A percentile compares a stretch with the other conserved stretches of the same genome.
Conservation (phyloP, 805 yeast species). For the Myxozyma monticola region DNA sequence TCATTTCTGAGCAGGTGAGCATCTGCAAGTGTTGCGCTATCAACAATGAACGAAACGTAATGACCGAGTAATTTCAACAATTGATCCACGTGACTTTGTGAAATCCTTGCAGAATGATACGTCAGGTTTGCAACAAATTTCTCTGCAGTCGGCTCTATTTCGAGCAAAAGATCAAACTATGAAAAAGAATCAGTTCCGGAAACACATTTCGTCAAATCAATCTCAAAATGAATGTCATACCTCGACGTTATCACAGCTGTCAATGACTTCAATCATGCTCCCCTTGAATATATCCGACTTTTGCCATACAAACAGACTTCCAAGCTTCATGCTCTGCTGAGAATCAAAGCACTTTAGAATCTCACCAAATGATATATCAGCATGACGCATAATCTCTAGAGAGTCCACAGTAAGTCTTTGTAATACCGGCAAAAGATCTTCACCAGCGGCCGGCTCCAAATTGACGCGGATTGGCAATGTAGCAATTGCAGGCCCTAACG, state of each 20-base stretch:
- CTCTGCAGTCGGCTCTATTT: slow-evolving; percentile 10
- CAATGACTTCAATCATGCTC: neutral
- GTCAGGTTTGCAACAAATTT: slow-evolving; percentile 7
- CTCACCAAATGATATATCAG: slow-evolving; percentile 5
- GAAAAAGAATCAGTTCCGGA: neutral
- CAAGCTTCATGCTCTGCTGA: neutral
- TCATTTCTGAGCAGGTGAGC: neutral
- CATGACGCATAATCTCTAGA: slow-evolving; percentile 3
- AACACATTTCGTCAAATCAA: neutral
- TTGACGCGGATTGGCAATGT: slow-evolving; percentile 18
- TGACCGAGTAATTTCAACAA: slow-evolving; percentile 6
- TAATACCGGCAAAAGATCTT: too few species aligned
- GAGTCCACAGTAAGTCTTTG: neutral
- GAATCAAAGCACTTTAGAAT: neutral
- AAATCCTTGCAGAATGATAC: slow-evolving; percentile 4
- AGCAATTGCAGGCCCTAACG: slow-evolving; percentile 21
- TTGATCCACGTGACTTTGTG: neutral
- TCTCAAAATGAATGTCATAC: neutral
- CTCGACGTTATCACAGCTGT: slow-evolving; percentile 12
- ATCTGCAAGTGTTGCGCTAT: neutral
- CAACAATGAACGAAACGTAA: neutral
- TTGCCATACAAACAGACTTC: slow-evolving; percentile 24
- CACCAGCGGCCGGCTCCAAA: neutral
- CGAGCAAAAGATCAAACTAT: slow-evolving; percentile 17
- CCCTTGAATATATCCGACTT: slow-evolving; percentile 3